Percentiles rank a stretch among this genome's conserved stretches.
Evolutionary conservation across 345 rosid genomes (phyloP).

Genomic region (thale cress (Arabidopsis thaliana)): TAIR10.1 NC_003074.8:21740001-21740500

Average conservation of each 20-base stretch:
- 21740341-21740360: neutral
- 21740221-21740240: conserved; percentile 37
- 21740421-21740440: neutral
- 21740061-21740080: conserved; percentile 9
- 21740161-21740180: neutral
- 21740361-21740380: neutral
- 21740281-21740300: too few relatives aligned
- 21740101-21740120: neutral
- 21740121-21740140: neutral
- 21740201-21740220: conserved; percentile 39
- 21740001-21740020: neutral
- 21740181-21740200: conserved; percentile 21
- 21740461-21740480: too few relatives aligned
- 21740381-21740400: conserved; percentile 18
- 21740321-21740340: conserved; percentile 6
- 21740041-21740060: conserved; percentile 1
- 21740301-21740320: too few relatives aligned
- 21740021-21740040: conserved; percentile 8
- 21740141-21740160: neutral
- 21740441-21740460: too few relatives aligned
- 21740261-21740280: conserved; percentile 29
- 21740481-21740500: too few relatives aligned
- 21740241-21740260: conserved; percentile 36
- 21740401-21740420: neutral
- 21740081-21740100: neutral